Evolutionary conservation across 345 rosid genomes (phyloP).

Genomic region (Hypericum perforatum): DNA sequence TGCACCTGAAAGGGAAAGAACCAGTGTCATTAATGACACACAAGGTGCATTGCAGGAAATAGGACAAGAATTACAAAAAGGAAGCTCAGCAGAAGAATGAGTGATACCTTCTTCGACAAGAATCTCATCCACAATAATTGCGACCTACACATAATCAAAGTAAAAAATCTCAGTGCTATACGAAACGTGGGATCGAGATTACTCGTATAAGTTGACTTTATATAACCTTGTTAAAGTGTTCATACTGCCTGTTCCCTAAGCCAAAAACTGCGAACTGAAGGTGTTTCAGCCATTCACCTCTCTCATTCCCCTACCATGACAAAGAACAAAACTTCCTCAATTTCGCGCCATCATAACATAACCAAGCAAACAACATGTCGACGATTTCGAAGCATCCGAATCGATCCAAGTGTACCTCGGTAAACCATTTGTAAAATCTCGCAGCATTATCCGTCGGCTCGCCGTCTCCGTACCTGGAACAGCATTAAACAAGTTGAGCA

Average conservation of each 20-base stretch:
- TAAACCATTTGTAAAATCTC: conserved; percentile 95
- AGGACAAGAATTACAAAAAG: no score
- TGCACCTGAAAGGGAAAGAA: conserved; percentile 40
- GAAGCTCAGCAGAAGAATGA: conserved; percentile 6
- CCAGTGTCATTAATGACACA: neutral
- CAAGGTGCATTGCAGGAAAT: no score
- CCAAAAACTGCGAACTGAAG: conserved; percentile 90
- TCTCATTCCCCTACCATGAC: conserved; percentile 50
- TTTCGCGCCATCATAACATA: neutral
- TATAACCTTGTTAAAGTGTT: conserved; percentile 89
- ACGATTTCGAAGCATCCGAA: conserved; percentile 10
- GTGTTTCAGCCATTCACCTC: conserved; percentile 59
- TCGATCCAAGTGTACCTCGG: conserved; percentile 45
- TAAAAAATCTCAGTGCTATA: neutral
- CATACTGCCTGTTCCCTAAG: conserved; percentile 92
- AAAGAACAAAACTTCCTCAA: conserved; percentile 7
- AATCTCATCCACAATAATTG: conserved; percentile 61
- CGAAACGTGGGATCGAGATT: no score
- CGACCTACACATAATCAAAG: conserved; percentile 36
- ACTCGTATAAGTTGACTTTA: neutral
- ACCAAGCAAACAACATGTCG: neutral
- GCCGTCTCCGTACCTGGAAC: conserved; percentile 87
- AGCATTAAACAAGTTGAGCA: no score
- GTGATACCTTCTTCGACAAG: conserved; percentile 75
- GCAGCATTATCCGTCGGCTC: conserved; percentile 99